Base-by-base conservation (phyloP, 1,284 basidiomycete genomes). In the Vanrija sp. region DNA sequence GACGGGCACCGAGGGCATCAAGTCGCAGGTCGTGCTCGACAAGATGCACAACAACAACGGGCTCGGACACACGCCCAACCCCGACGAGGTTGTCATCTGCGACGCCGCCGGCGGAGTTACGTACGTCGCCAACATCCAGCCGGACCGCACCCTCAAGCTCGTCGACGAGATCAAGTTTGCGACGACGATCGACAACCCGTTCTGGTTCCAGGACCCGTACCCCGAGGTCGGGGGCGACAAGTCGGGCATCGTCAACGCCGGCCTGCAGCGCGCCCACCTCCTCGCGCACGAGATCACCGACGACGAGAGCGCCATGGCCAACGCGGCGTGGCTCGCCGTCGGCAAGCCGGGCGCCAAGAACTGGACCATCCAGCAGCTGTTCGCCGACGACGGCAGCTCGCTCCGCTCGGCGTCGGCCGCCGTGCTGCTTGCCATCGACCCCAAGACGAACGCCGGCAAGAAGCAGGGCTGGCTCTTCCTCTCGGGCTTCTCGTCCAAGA, bases 1-100 rank as follows among this genome's bases (percentile, higher is more conserved):
- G 45, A 25, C 41, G 15, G 51, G 36, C 45, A 41, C 35, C 20
- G 41, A 47, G 23, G 57, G 57, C 25, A 43, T 53, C 9, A 22
- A 45, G 9, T 62, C 61, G 10, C 44, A 47, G 24, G 47, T 67
- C 15, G 64, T 56, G 2, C 49, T 62, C 23, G 27, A 48, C 4
- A 54, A 55, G 5, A 37, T 69, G 39, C 69, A 71, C 58, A 66
- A 66, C 47, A 61, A 62, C 47, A 71, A 71, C 46, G 69, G 69
- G 2, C 59, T 71, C 5, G 66, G 63, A 10, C 62, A 60, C 42
- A 60, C 59, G 1, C 46, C 56, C 4, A 38, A n/a, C 41, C 44
- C 57, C n/a, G 53, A 46, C 24, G 46, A 55, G 23, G 52, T 71
- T 2, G 35, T 66, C 10, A 49, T 66, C 39, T 39, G 31, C 45